Evolutionary conservation across 2,329 filamentous ascomycete genomes (phyloP), one percentile per base, ranked within the genome.

Genomic region (Aotearoamyces nothofagi): DNA sequence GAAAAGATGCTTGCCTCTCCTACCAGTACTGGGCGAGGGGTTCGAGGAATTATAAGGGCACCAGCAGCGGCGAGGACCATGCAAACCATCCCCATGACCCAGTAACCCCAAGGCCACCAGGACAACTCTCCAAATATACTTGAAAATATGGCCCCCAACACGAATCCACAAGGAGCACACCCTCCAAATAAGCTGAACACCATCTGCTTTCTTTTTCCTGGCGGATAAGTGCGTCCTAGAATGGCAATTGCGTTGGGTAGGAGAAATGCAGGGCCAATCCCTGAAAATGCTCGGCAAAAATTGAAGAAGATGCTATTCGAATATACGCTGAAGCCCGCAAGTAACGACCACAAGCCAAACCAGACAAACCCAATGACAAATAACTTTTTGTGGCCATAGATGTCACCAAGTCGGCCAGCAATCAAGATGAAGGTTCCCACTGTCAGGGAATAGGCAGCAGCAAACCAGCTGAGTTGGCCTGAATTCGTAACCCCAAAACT

Each of bases 91-190:
- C 52, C 55, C 26, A 54, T 50, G 8, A 53, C 44, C 56, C 56
- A 67, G 43, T 55, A 66, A 0, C 54, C 47, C 60, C 60, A 67
- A 1, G 59, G 60, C 62, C 63, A 66, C 57, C 60, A 64, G 5
- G 50, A 45, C 1, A 43, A 39, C 29, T 53, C 35, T 14, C 53
- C 37, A 26, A 61, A 56, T 1, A 58, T 34, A 0, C 53, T 54
- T 0, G 53, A 42, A 15, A 64, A 47, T 1, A 58, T 29, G 2
- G 51, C 50, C 1, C 60, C 60, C 5, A 58, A 31, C 10, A 53
- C 47, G 4, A 52, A 59, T 2, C 62, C 63, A 4, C 59, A 38
- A 0, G 62, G 64, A 0, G 59, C 56, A 1, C 53, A 52, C 1
- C 57, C 60, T 3, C 56, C 61, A 38, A 66, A 65, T 22, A 61